These are phyloP conservation scores for Syzygium oleosum DNA, from an alignment of 345 rosid species.

Conservation along the genomic window DNA sequence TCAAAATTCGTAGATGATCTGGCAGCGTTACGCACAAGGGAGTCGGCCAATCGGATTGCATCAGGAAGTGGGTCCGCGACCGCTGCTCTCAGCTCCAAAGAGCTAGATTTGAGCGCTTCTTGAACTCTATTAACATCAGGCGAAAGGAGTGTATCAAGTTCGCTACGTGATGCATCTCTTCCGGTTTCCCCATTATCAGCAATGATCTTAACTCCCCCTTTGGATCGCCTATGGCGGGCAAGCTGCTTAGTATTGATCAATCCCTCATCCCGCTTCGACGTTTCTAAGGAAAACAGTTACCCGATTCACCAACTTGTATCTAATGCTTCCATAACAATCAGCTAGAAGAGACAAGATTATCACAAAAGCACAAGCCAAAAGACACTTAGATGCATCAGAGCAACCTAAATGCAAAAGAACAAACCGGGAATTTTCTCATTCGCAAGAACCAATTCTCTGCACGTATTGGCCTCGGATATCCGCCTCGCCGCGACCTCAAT, in stretches of 20 bases:
- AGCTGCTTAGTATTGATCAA: slow-evolving; percentile 5
- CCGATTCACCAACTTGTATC: too few species aligned
- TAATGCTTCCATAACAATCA: too few species aligned
- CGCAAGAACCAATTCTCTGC: too few species aligned
- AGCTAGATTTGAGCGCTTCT: slow-evolving; percentile 29
- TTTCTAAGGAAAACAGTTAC: neutral
- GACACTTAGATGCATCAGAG: too few species aligned
- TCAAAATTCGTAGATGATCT: too few species aligned
- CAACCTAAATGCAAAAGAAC: too few species aligned
- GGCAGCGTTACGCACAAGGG: too few species aligned
- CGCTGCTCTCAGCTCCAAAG: neutral
- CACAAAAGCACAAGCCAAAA: too few species aligned
- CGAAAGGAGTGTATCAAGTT: slow-evolving; percentile 3
- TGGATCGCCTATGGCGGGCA: neutral
- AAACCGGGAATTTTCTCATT: neutral
- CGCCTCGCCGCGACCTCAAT: slow-evolving; percentile 11
- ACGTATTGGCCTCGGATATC: too few species aligned
- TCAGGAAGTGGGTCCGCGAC: too few species aligned
- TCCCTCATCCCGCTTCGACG: slow-evolving; percentile 1
- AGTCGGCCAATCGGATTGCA: too few species aligned
- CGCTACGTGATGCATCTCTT: neutral
- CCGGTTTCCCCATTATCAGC: slow-evolving; percentile 4
- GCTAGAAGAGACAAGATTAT: too few species aligned
- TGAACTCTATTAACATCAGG: slow-evolving; percentile 23
- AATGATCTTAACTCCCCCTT: slow-evolving; percentile 7